phyloP scores from a whole-genome alignment of 2,329 filamentous ascomycete species.

The Chrysoporthe austroafricana region DNA sequence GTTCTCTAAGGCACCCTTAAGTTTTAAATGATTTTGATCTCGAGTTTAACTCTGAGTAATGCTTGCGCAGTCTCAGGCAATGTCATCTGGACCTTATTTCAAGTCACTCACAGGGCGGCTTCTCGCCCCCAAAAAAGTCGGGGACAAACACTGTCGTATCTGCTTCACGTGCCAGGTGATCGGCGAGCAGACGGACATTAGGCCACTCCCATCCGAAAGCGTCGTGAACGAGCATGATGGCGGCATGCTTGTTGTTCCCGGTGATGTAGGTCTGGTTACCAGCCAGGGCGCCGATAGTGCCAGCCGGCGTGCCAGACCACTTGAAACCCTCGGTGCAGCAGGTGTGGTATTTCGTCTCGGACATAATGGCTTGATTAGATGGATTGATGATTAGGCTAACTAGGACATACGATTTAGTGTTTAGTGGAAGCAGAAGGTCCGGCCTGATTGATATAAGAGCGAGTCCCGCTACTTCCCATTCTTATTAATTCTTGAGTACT shows the following conservation, averaged over 20 bases:
- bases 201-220: slow-evolving; percentile 53
- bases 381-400: background rate
- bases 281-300: background rate
- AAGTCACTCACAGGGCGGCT: background rate
- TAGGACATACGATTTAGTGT: background rate
- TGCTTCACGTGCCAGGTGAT: slow-evolving; percentile 50
- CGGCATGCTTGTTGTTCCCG: slow-evolving; percentile 42
- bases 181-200: slow-evolving; percentile 53
- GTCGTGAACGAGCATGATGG: slow-evolving; percentile 55
- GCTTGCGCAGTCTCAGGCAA: background rate
- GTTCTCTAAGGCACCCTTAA: background rate
- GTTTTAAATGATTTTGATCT: background rate
- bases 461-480: background rate
- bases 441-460: background rate
- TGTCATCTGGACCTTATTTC: background rate
- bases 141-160: slow-evolving; percentile 51
- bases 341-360: background rate
- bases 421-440: background rate
- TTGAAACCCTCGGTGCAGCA: slow-evolving; percentile 1
- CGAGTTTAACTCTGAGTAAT: too few species aligned
- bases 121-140: slow-evolving; percentile 47
- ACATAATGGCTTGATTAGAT: background rate
- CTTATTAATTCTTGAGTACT: background rate
- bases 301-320: background rate
- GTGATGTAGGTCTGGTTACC: slow-evolving; percentile 42